Conservation (phyloP, 305 asterid species). For the Withania somnifera region DNA sequence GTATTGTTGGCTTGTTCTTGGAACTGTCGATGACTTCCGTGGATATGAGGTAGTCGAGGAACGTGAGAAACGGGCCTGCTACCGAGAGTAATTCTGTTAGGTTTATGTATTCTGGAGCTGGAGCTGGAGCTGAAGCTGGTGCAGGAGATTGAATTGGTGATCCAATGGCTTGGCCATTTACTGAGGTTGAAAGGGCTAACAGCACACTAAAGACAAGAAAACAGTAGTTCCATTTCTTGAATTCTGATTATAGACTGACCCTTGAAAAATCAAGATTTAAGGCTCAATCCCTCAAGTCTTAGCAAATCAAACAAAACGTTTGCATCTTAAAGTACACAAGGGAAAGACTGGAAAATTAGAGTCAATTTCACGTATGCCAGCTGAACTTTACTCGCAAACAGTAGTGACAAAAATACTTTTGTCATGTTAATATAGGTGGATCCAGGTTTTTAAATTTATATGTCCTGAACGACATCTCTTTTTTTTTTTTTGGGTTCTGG, state of each 20-base stretch:
- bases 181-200: conserved; percentile 5
- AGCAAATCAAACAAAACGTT: not conserved
- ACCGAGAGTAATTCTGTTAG: conserved; percentile 48
- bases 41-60: conserved; percentile 45
- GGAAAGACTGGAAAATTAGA: not conserved
- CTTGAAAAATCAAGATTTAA: not conserved
- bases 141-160: conserved; percentile 40
- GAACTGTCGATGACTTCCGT: conserved; percentile 47
- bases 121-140: conserved; percentile 66
- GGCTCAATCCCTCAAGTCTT: not conserved
- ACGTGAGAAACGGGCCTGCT: conserved; percentile 67
- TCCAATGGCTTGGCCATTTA: conserved; percentile 15
- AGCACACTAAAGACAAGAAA: not conserved
- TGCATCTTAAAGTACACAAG: not conserved
- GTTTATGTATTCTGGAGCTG: conserved; percentile 52
- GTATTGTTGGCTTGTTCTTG: conserved; percentile 66
- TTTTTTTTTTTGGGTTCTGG: not conserved
- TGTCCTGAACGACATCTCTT: not conserved
- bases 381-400: no score
- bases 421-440: not conserved
- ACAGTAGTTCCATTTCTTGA: not conserved
- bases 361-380: not conserved
- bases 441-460: not conserved
- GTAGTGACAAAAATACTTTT: not conserved
- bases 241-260: not conserved